These are phyloP conservation scores for Galeopsis tetrahit DNA, from an alignment of 257 asterid genomes.

Conservation along the genomic window DNA sequence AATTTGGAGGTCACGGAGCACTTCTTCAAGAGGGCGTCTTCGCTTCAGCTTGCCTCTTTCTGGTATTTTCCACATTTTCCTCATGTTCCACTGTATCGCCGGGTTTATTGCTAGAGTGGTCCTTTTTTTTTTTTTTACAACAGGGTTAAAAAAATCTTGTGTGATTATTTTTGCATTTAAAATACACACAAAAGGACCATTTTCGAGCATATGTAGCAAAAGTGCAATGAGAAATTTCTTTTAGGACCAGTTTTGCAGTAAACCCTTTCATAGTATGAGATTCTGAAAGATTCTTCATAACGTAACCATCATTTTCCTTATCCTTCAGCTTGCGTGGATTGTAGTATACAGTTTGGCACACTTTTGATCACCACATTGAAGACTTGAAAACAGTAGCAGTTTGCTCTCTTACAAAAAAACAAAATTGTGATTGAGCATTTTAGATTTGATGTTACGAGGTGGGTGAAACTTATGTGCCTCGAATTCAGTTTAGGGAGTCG, in stretches of 20 bases:
- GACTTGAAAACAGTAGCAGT: slow-evolving; percentile 14
- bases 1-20: slow-evolving; percentile 91
- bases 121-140: too few species aligned
- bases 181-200: too few species aligned
- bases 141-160: too few species aligned
- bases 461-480: slow-evolving; percentile 27
- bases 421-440: slow-evolving; percentile 21
- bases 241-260: too few species aligned
- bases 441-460: slow-evolving; percentile 22
- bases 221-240: too few species aligned
- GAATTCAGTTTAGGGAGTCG: slow-evolving; percentile 28
- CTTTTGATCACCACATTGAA: slow-evolving; percentile 54
- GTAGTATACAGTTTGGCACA: slow-evolving; percentile 93
- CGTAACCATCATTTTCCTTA: slow-evolving; percentile 23
- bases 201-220: too few species aligned
- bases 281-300: slow-evolving; percentile 10
- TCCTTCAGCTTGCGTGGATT: slow-evolving; percentile 85
- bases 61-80: slow-evolving; percentile 50
- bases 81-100: not conserved
- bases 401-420: slow-evolving; percentile 18
- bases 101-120: too few species aligned
- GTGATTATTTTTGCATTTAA: too few species aligned
- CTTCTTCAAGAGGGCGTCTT: slow-evolving; percentile 97
- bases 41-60: slow-evolving; percentile 85
- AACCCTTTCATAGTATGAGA: too few species aligned